Conservation (phyloP, 2,329 filamentous ascomycete species). For the Sporothrix dimorphospora region DNA sequence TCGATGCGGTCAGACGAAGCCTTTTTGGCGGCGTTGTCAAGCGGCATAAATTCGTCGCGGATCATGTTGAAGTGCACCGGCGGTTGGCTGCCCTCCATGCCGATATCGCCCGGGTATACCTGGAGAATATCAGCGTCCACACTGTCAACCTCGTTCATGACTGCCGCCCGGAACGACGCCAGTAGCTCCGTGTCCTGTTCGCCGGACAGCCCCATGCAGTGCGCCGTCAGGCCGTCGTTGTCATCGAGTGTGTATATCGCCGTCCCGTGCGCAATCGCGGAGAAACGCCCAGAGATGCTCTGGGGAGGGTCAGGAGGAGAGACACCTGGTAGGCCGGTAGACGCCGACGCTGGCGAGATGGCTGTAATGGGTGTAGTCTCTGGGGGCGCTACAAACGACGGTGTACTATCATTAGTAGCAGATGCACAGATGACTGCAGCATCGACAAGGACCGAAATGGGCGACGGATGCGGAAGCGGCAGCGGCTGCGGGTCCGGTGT, state of each 20-base stretch:
- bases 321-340: too few relatives aligned
- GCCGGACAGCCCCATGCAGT: constrained; percentile 49
- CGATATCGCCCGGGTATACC: constrained; percentile 13
- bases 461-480: not conserved
- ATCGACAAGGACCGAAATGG: constrained; percentile 16
- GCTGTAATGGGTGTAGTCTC: not conserved
- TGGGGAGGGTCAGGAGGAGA: not conserved
- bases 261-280: not conserved
- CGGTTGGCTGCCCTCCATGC: constrained; percentile 39
- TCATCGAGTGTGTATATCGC: constrained; percentile 47
- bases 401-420: not conserved
- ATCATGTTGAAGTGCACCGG: constrained; percentile 52
- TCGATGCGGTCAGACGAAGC: constrained; percentile 49
- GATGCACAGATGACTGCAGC: not conserved
- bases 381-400: not conserved
- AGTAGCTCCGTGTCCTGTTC: constrained; percentile 54
- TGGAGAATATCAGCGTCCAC: constrained; percentile 44
- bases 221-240: constrained; percentile 47
- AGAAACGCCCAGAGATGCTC: not conserved
- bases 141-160: constrained; percentile 49
- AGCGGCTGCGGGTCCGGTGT: not conserved
- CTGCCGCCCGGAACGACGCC: constrained; percentile 51
- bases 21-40: constrained; percentile 45
- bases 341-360: not conserved
- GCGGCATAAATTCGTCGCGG: constrained; percentile 49